Percentiles rank a stretch among this genome's conserved stretches.
These are phyloP conservation scores for Cenchrus purpureus DNA, from an alignment of 176 grass and related monocot genomes.

Conservation along the genomic window DNA sequence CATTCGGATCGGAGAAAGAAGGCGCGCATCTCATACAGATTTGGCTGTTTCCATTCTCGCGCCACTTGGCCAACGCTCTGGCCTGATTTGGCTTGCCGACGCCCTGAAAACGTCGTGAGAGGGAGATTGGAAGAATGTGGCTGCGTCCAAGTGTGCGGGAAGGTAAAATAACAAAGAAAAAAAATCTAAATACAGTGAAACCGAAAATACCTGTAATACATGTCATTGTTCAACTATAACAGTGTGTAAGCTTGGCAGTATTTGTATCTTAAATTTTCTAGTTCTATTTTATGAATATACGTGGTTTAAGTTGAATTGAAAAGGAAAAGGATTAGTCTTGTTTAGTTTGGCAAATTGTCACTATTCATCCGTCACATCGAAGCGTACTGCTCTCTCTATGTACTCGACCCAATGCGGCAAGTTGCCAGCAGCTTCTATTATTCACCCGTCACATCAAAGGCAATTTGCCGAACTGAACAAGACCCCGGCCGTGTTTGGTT, in stretches of 20 bases:
- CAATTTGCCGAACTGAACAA: too few relatives aligned
- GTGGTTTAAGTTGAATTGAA: neutral
- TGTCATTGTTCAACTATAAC: neutral
- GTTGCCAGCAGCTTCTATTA: too few relatives aligned
- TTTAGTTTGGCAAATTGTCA: too few relatives aligned
- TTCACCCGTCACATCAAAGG: too few relatives aligned
- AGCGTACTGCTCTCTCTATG: too few relatives aligned
- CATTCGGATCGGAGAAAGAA: slow-evolving; percentile 54
- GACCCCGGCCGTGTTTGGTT: too few relatives aligned
- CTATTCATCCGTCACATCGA: too few relatives aligned
- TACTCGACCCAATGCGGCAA: too few relatives aligned
- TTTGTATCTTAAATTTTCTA: neutral
- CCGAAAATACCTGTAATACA: neutral
- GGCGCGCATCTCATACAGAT: slow-evolving; percentile 73
- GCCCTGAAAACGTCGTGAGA: neutral
- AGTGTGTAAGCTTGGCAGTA: neutral
- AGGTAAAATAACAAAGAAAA: neutral
- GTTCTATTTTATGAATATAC: neutral
- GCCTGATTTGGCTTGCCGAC: slow-evolving; percentile 26
- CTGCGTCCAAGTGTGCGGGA: neutral
- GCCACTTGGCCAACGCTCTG: slow-evolving; percentile 65
- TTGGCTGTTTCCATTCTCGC: slow-evolving; percentile 84
- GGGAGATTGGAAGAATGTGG: neutral
- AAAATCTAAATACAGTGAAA: neutral
- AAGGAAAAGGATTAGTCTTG: neutral